A percentile compares a stretch with the other conserved stretches of the same genome.
Conservation (phyloP, 192 early-diverging fungal species). For the Coemansia guatemalensis region DNA sequence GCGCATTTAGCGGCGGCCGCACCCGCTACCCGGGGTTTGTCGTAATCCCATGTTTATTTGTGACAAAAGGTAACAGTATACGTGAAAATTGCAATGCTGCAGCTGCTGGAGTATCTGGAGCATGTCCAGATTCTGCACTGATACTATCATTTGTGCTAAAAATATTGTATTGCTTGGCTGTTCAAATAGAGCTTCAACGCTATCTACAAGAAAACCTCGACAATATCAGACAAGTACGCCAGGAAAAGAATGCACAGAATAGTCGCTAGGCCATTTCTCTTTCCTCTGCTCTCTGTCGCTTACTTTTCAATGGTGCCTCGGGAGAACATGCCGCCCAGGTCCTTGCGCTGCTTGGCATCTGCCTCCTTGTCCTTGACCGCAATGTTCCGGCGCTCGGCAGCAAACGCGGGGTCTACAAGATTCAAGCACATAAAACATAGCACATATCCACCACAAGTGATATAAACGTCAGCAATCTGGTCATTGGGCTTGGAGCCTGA, state of each 20-base stretch:
- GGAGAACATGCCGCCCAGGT: slow-evolving; percentile 51
- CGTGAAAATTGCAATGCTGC: background rate
- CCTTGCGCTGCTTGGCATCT: slow-evolving; percentile 44
- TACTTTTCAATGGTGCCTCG: slow-evolving; percentile 20
- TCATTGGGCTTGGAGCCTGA: too few species aligned
- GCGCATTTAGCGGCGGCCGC: slow-evolving; percentile 12
- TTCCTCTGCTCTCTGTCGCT: background rate
- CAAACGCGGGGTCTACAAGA: slow-evolving; percentile 28
- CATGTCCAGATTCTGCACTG: background rate
- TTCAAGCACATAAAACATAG: background rate
- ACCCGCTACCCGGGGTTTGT: slow-evolving; percentile 42
- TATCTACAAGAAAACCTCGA: slow-evolving; percentile 19
- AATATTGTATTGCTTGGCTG: background rate
- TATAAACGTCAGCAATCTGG: too few species aligned
- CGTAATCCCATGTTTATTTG: slow-evolving; percentile 17
- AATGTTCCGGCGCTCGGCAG: slow-evolving; percentile 41
- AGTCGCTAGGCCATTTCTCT: background rate
- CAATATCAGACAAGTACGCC: slow-evolving; percentile 13
- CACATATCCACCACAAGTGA: background rate
- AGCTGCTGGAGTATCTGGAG: background rate
- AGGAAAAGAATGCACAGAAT: slow-evolving; percentile 3
- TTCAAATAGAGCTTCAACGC: slow-evolving; percentile 13
- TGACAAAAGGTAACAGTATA: slow-evolving; percentile 10
- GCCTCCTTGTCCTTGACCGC: slow-evolving; percentile 35
- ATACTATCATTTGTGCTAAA: slow-evolving; percentile 2